Evolutionary conservation across 148 eudicot genomes (phyloP).

Genomic region (Rhododendron molle): DNA sequence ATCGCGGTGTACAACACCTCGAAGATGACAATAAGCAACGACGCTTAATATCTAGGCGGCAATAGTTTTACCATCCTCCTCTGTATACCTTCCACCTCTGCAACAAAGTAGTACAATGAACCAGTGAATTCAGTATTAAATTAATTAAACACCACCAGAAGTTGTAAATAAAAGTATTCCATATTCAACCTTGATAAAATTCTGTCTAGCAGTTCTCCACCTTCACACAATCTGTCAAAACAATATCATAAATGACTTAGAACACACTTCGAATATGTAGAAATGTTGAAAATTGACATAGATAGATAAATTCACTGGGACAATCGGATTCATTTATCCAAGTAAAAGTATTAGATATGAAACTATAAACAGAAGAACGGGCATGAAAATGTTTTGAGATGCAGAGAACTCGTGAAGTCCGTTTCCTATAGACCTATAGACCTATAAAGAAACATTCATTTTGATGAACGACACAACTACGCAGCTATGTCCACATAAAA

Average conservation of each 20-base stretch:
- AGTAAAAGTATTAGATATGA: background rate
- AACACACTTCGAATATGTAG: background rate
- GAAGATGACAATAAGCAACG: conserved; percentile 90
- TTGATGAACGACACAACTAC: background rate
- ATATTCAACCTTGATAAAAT: conserved; percentile 75
- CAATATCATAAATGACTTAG: conserved; percentile 2
- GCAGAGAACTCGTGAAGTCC: background rate
- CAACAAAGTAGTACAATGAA: conserved; percentile 12
- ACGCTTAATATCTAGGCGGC: conserved; percentile 69
- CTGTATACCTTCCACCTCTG: conserved; percentile 91
- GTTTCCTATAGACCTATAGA: background rate
- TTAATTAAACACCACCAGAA: background rate
- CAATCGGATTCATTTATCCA: background rate
- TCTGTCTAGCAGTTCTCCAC: conserved; percentile 94
- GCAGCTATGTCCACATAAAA: background rate
- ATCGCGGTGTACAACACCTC: conserved; percentile 98
- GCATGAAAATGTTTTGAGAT: background rate
- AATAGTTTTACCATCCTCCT: conserved; percentile 79
- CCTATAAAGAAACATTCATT: background rate
- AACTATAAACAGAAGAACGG: background rate
- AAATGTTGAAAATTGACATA: background rate
- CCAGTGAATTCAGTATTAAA: background rate
- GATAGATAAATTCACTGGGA: background rate
- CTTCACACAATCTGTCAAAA: conserved; percentile 84
- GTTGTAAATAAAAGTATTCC: background rate